Conservation (phyloP, 1,284 basidiomycete species). For the Trametes versicolor region DNA sequence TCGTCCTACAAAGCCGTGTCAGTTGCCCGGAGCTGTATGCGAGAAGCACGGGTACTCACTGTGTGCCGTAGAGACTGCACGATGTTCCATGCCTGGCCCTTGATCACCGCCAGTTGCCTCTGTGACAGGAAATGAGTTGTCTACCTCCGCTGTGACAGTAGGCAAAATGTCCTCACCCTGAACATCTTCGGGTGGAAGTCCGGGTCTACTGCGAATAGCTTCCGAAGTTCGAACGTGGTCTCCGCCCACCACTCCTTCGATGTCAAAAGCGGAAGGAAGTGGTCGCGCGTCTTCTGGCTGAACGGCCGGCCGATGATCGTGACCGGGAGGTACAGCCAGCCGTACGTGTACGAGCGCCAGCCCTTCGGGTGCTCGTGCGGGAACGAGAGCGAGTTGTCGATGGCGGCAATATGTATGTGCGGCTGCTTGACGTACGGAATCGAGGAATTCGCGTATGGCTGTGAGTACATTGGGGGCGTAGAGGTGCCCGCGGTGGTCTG, state of each 20-base stretch:
- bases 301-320: slow-evolving; percentile 88
- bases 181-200: slow-evolving; percentile 92
- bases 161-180: slow-evolving; percentile 56
- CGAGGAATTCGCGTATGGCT: slow-evolving; percentile 36
- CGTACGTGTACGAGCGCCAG: slow-evolving; percentile 92
- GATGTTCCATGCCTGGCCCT: slow-evolving; percentile 93
- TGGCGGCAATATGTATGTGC: slow-evolving; percentile 86
- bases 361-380: slow-evolving; percentile 90
- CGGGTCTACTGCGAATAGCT: slow-evolving; percentile 82
- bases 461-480: slow-evolving; percentile 38
- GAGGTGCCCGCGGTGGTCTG: slow-evolving; percentile 40
- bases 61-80: slow-evolving; percentile 82
- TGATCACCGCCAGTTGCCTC: slow-evolving; percentile 90
- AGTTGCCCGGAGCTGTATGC: slow-evolving; percentile 21
- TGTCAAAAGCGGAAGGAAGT: slow-evolving; percentile 85
- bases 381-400: slow-evolving; percentile 93
- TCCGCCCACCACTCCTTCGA: slow-evolving; percentile 92
- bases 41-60: slow-evolving; percentile 56
- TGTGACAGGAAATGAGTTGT: slow-evolving; percentile 41
- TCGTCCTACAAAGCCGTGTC: slow-evolving; percentile 54
- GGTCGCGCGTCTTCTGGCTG: slow-evolving; percentile 81
- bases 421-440: slow-evolving; percentile 49
- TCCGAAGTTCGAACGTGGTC: slow-evolving; percentile 80
- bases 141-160: neutral
- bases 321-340: slow-evolving; percentile 91